Percentiles rank a stretch among this genome's conserved stretches.
Conservation (phyloP, 1,284 basidiomycete species). For the Apiotrichum domesticum region DNA sequence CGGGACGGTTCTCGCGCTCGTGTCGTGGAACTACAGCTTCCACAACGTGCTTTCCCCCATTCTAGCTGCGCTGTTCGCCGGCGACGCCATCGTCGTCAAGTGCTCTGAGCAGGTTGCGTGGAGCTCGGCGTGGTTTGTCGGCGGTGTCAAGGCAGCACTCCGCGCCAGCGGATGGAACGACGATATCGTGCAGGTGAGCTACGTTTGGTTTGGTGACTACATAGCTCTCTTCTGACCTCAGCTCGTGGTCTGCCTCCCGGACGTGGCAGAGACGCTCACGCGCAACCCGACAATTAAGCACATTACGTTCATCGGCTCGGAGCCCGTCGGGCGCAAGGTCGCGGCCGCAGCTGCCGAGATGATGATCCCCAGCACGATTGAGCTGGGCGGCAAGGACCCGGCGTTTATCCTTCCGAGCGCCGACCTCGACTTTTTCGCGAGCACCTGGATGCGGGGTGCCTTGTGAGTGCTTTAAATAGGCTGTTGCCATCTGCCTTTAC, state of each 20-base stretch:
- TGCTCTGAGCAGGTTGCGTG: constrained; percentile 88
- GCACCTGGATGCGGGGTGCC: constrained; percentile 69
- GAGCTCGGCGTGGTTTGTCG: constrained; percentile 74
- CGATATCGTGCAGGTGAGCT: constrained; percentile 66
- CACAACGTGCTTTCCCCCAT: constrained; percentile 94
- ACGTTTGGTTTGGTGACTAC: too few species aligned
- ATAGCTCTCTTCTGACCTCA: not conserved
- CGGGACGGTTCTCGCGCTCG: constrained; percentile 86
- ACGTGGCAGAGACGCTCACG: constrained; percentile 76
- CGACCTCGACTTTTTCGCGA: constrained; percentile 49
- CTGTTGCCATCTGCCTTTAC: not conserved
- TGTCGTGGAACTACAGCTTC: constrained; percentile 70
- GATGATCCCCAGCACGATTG: constrained; percentile 81
- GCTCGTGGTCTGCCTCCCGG: constrained; percentile 80
- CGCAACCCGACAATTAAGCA: constrained; percentile 68
- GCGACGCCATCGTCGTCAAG: constrained; percentile 86
- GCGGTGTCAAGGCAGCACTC: constrained; percentile 66
- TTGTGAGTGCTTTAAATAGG: constrained; percentile 59
- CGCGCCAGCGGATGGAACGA: constrained; percentile 67
- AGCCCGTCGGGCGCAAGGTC: constrained; percentile 76
- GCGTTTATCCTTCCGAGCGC: constrained; percentile 50
- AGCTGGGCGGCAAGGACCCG: constrained; percentile 66
- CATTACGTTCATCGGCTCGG: constrained; percentile 78
- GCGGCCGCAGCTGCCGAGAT: constrained; percentile 74
- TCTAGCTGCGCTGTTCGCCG: constrained; percentile 79